A percentile compares a stretch with the other conserved stretches of the same genome.
Evolutionary conservation across 345 rosid genomes (phyloP).

Genomic region (Kernera saxatilis): DNA sequence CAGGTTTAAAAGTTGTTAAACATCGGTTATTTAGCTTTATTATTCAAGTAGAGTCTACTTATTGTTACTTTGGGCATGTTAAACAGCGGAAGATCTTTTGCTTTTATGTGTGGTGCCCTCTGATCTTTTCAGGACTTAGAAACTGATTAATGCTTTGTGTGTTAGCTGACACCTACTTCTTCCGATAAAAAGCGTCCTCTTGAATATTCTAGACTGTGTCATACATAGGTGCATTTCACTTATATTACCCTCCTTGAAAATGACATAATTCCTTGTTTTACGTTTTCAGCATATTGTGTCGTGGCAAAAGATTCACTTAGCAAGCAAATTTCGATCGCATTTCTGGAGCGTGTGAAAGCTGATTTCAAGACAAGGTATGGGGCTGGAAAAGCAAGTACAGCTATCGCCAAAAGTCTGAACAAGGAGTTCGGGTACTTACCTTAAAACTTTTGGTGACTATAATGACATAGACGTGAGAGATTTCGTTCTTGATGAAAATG

Average conservation of each 20-base stretch:
- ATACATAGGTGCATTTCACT: neutral
- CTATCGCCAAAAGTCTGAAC: slow-evolving; percentile 84
- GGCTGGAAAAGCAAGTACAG: slow-evolving; percentile 95
- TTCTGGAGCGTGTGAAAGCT: slow-evolving; percentile 84
- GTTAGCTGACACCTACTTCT: neutral
- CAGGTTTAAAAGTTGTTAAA: neutral
- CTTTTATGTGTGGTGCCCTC: neutral
- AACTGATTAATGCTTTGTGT: neutral
- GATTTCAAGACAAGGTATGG: slow-evolving; percentile 92
- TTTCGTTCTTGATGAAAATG: neutral
- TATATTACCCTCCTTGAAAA: neutral
- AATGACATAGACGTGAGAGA: neutral
- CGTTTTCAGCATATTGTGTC: slow-evolving; percentile 77
- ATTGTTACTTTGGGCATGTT: neutral
- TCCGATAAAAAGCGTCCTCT: neutral
- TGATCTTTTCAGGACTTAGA: neutral
- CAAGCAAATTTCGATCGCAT: slow-evolving; percentile 91
- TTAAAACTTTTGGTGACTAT: neutral
- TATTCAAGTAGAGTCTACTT: neutral
- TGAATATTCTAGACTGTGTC: neutral
- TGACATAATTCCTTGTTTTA: slow-evolving; percentile 14
- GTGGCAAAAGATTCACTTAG: slow-evolving; percentile 89
- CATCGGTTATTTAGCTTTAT: neutral
- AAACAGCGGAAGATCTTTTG: neutral
- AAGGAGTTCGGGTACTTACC: slow-evolving; percentile 81